Conservation (phyloP, 352 stramenopile genomes). For the Phytophthora tentaculata region DNA sequence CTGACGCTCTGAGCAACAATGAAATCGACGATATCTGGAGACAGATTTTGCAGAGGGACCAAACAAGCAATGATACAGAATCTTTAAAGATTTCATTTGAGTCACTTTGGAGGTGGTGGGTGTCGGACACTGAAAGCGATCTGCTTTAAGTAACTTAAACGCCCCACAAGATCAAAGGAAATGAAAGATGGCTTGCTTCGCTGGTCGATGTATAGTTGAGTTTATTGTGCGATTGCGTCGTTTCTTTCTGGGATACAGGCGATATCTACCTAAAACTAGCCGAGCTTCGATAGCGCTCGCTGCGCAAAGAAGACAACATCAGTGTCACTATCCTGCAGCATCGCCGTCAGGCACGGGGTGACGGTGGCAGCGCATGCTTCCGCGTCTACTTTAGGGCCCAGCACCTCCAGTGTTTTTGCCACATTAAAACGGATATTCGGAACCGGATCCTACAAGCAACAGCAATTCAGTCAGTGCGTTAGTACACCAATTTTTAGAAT, state of each 20-base stretch:
- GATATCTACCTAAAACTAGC: slow-evolving; percentile 55
- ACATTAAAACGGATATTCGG: slow-evolving; percentile 99
- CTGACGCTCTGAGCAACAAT: slow-evolving; percentile 30
- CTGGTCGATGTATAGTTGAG: slow-evolving; percentile 39
- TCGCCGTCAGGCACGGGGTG: slow-evolving; percentile 81
- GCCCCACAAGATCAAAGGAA: too few relatives aligned
- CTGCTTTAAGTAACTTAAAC: too few relatives aligned
- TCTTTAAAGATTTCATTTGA: slow-evolving; percentile 38
- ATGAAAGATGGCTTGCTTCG: neutral
- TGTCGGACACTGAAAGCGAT: slow-evolving; percentile 45
- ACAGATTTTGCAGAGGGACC: slow-evolving; percentile 24
- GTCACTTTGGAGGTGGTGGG: slow-evolving; percentile 65
- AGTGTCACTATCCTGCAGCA: slow-evolving; percentile 91
- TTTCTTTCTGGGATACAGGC: slow-evolving; percentile 30
- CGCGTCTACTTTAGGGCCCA: slow-evolving; percentile 79
- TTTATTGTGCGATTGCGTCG: slow-evolving; percentile 33
- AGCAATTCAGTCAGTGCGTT: slow-evolving; percentile 6
- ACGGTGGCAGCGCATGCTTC: slow-evolving; percentile 75
- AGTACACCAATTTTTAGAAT: too few relatives aligned
- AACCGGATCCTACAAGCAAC: slow-evolving; percentile 83
- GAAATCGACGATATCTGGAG: slow-evolving; percentile 70
- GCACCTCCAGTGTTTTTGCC: slow-evolving; percentile 93
- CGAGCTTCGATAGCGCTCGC: slow-evolving; percentile 66
- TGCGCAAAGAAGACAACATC: slow-evolving; percentile 96
- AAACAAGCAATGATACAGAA: neutral